Percentiles rank a stretch among this genome's conserved stretches.
phyloP scores from a whole-genome alignment of 306 rosid species.

The Castanopsis chinensis region DNA sequence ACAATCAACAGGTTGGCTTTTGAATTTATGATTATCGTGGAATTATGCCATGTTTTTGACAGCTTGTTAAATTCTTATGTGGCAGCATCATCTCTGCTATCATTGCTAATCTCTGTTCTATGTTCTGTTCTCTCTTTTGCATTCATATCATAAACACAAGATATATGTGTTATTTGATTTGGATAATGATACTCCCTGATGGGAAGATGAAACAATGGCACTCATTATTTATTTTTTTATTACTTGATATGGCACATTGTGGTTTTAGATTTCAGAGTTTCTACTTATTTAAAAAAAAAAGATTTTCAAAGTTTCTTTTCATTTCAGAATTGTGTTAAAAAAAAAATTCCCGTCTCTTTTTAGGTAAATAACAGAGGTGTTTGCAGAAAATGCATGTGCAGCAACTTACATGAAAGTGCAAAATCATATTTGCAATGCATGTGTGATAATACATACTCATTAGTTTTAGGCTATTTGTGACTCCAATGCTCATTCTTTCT shows the following conservation, averaged over 20 bases:
- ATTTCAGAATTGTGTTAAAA: not conserved
- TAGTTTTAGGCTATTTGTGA: too few relatives aligned
- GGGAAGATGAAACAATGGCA: not conserved
- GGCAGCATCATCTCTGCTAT: not conserved
- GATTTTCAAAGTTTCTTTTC: not conserved
- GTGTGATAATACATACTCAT: not conserved
- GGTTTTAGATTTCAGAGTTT: not conserved
- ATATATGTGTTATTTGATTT: not conserved
- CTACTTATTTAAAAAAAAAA: not conserved
- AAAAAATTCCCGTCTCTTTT: not conserved
- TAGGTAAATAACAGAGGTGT: not conserved
- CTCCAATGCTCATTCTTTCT: too few relatives aligned
- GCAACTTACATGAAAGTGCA: not conserved
- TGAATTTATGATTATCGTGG: constrained; percentile 1
- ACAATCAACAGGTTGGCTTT: constrained; percentile 82
- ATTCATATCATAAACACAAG: not conserved
- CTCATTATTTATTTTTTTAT: not conserved
- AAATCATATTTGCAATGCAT: not conserved
- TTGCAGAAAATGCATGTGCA: not conserved
- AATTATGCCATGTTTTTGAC: not conserved
- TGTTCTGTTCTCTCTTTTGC: not conserved
- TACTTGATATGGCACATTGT: not conserved
- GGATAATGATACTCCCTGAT: not conserved
- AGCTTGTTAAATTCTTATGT: not conserved
- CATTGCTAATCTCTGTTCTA: not conserved